These are phyloP conservation scores for Cryptococcus sp. DNA, from an alignment of 1,284 basidiomycete species.

Conservation along the genomic window DNA sequence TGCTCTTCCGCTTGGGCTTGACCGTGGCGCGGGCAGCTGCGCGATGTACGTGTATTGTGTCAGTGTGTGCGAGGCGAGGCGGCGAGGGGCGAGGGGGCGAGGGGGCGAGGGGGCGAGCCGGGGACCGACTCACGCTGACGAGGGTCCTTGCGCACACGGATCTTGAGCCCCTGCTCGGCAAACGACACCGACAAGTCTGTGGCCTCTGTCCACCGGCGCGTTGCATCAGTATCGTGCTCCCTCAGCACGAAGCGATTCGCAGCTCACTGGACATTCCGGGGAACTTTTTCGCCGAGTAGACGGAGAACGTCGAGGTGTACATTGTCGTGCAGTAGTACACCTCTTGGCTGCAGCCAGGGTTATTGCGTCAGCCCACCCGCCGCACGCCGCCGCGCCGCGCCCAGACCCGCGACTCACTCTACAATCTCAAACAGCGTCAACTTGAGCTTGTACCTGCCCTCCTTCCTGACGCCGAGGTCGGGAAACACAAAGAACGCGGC, in stretches of 20 bases:
- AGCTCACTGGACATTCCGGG: slow-evolving; percentile 81
- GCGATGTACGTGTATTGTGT: neutral
- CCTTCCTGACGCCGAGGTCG: slow-evolving; percentile 80
- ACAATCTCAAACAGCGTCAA: slow-evolving; percentile 90
- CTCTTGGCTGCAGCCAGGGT: slow-evolving; percentile 58
- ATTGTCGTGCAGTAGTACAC: slow-evolving; percentile 85
- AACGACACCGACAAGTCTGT: slow-evolving; percentile 81
- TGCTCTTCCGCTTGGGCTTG: slow-evolving; percentile 21
- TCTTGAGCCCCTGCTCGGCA: slow-evolving; percentile 89
- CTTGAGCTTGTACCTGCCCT: slow-evolving; percentile 83
- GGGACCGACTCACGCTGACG: slow-evolving; percentile 33
- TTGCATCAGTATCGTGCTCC: neutral
- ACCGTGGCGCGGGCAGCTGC: slow-evolving; percentile 3
- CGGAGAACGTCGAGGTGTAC: slow-evolving; percentile 67
- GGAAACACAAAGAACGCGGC: slow-evolving; percentile 90
- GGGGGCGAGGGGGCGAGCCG: no score
- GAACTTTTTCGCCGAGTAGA: slow-evolving; percentile 88
- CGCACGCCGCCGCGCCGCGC: no score
- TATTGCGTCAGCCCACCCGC: neutral
- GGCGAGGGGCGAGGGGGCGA: no score
- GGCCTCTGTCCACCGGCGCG: slow-evolving; percentile 58
- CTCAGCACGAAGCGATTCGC: neutral
- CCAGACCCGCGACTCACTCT: slow-evolving; percentile 58
- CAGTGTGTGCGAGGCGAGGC: neutral
- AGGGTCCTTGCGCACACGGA: slow-evolving; percentile 80